These are phyloP conservation scores for Pterocarpus santalinus DNA, from an alignment of 306 rosid genomes.

Conservation along the genomic window DNA sequence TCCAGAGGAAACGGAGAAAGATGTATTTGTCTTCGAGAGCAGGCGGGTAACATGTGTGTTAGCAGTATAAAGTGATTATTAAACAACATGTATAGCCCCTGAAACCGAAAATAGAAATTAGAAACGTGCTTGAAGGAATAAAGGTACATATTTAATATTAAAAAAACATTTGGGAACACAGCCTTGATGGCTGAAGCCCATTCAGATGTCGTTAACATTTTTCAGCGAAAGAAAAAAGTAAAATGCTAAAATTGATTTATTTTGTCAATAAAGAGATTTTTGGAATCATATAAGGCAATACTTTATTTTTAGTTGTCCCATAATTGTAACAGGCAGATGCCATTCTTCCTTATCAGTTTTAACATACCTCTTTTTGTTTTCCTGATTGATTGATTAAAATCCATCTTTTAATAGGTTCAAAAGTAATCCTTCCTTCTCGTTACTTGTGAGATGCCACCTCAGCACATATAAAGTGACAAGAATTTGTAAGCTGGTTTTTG, in stretches of 20 bases:
- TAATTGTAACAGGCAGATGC: neutral
- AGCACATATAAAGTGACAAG: constrained; percentile 34
- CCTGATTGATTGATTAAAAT: neutral
- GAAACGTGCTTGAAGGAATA: neutral
- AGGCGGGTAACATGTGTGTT: neutral
- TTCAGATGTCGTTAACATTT: neutral
- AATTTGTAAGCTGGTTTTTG: constrained; percentile 36
- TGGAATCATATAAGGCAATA: neutral
- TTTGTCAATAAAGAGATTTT: neutral
- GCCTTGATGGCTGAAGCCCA: too few relatives aligned
- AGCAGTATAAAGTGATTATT: neutral
- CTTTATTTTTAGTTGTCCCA: neutral
- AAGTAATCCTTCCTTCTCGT: constrained; percentile 52
- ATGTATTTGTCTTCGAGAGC: neutral
- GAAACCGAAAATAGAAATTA: neutral
- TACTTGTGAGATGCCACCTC: constrained; percentile 58
- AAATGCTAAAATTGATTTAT: neutral
- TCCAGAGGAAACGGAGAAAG: neutral
- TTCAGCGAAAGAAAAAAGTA: neutral
- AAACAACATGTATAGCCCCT: neutral
- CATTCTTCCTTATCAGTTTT: neutral
- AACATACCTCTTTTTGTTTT: neutral
- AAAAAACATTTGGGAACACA: too few relatives aligned
- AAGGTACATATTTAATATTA: neutral
- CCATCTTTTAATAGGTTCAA: neutral